Percentiles rank a stretch among this genome's conserved stretches.
Evolutionary conservation across 352 stramenopile species (phyloP).

Genomic region (Pythium chondricola): DNA sequence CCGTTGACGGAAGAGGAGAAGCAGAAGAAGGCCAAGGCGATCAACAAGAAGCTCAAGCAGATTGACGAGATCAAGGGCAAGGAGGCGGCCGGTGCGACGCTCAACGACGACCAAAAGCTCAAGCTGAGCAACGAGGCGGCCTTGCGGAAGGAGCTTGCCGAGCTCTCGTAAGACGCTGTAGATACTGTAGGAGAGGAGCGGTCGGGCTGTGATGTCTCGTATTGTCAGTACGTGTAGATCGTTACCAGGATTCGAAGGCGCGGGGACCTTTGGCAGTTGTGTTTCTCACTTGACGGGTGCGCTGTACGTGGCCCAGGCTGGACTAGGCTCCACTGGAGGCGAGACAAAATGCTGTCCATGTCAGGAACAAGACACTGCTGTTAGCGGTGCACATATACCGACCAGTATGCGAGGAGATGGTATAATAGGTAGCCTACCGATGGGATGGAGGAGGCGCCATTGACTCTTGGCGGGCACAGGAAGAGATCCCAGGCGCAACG

Average conservation of each 20-base stretch:
- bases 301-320: conserved; percentile 21
- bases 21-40: conserved; percentile 77
- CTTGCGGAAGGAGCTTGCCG: conserved; percentile 57
- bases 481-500: conserved; percentile 23
- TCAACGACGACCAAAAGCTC: conserved; percentile 78
- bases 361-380: neutral
- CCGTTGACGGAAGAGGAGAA: conserved; percentile 70
- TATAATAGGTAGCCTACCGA: conserved; percentile 16
- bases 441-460: conserved; percentile 27
- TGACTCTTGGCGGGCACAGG: conserved; percentile 9
- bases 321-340: conserved; percentile 20
- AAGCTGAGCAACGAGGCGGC: conserved; percentile 66
- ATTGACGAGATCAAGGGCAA: conserved; percentile 82
- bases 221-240: neutral
- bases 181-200: no score
- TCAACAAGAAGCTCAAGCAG: conserved; percentile 87
- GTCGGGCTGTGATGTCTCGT: no score
- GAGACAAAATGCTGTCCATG: conserved; percentile 37
- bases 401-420: neutral
- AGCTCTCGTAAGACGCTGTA: conserved; percentile 54
- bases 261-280: no score
- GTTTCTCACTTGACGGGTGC: no score
- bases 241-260: neutral
- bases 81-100: conserved; percentile 49
- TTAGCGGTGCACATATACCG: neutral